Base-by-base conservation (phyloP, 805 yeast species). In the Sugiyamaella qingdaonensis region DNA sequence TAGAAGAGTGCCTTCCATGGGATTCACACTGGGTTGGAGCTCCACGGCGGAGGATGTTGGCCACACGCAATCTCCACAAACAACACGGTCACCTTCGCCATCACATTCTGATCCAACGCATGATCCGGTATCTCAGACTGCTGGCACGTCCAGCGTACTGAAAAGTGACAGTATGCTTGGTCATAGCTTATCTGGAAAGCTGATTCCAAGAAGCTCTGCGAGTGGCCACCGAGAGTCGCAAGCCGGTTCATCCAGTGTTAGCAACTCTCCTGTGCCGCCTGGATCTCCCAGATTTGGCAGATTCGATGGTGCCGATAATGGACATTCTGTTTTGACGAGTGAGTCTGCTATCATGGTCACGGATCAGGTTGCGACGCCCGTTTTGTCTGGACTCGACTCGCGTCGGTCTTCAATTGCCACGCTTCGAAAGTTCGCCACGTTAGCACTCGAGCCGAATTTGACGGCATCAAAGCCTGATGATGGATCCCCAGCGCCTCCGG, bases 371-470 rank as follows among this genome's bases (percentile, higher is more conserved):
- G 36, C 21, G 3, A 16, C 36, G 18, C 34, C 48, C 14, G 32
- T 32, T 14, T 10, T 16, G 10, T 11, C 37, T 11, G 14, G 37
- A 9, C 14, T 32, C 19, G 21, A 13, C n/a, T 29, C 27, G 3
- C 10, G 36, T 3, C 35, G 43, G 21, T 34, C 50, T 9, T 47
- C 50, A 4, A 32, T 35, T 10, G 42, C 50, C 16, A 47, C 29
- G 11, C 32, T 47, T 3, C 42, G 50, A 4, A 34, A 35, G 43
- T 10, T 47, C n/a, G 50, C 24, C 14, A 8, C 32, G 16, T 4
- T 18, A 29, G 31, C 16, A 19, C 14, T 33, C 11, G 35, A 33
- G 14, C 24, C 29, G 39, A 46, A 29, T 19, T 33, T 10, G 24
- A 46, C n/a, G 16, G 39, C 16, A 5, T 14, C 39, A n/a, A 46